Conservation (phyloP, 2,329 filamentous ascomycete species). For the Lasiodiplodia gonubiensis region DNA sequence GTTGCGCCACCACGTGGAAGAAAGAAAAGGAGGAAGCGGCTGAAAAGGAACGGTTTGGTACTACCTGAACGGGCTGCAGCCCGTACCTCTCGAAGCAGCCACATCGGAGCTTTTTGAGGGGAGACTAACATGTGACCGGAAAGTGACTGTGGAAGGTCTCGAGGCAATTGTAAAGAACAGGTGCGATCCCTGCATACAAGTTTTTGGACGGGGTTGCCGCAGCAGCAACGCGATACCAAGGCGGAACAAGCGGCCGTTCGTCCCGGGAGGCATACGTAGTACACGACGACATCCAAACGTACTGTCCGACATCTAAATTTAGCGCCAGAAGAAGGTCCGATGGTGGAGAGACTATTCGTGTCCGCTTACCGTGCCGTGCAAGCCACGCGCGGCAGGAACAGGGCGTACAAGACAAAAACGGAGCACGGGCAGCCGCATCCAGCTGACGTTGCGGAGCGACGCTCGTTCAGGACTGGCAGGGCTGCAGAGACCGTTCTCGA, state of each 20-base stretch:
- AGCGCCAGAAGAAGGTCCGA: neutral
- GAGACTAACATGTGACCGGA: neutral
- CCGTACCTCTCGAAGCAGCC: neutral
- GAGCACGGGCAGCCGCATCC: neutral
- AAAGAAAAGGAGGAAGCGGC: neutral
- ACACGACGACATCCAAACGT: neutral
- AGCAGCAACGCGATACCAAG: neutral
- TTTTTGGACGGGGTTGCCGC: neutral
- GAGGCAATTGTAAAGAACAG: neutral
- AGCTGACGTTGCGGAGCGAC: neutral
- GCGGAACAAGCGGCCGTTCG: neutral
- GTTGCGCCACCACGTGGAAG: neutral
- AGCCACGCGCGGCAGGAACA: neutral
- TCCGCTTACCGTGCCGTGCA: neutral
- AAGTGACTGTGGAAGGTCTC: neutral
- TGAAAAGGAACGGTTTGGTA: neutral
- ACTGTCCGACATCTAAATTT: slow-evolving; percentile 5
- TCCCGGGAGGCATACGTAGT: neutral
- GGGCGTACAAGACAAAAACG: neutral
- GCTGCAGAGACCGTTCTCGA: neutral
- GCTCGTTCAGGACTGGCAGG: neutral
- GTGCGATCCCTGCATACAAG: slow-evolving; percentile 12
- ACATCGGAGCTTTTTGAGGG: neutral
- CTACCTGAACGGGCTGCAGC: too few relatives aligned
- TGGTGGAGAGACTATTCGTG: slow-evolving; percentile 1